Conservation (phyloP, 2,329 filamentous ascomycete species). For the Alternaria sp. region DNA sequence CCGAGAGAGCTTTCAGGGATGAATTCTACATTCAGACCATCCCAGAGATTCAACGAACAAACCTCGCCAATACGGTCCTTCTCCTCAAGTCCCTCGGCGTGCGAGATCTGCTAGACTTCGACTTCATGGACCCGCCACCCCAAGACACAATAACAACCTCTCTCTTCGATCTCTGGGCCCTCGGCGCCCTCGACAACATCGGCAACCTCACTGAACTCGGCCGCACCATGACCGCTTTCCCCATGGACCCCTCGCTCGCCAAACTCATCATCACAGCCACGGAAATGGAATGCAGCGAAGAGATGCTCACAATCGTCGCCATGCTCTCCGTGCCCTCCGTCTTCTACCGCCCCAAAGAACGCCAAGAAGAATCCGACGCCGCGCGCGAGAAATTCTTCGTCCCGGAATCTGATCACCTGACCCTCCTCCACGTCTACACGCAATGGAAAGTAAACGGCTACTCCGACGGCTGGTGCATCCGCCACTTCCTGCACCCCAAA, state of each 20-base stretch:
- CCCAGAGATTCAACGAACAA: constrained; percentile 95
- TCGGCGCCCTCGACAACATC: constrained; percentile 91
- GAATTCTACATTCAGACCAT: constrained; percentile 97
- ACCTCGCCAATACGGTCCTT: constrained; percentile 91
- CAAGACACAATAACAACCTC: constrained; percentile 98
- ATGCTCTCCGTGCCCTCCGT: constrained; percentile 98
- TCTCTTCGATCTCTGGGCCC: constrained; percentile 95
- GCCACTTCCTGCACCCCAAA: constrained; percentile 95
- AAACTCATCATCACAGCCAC: constrained; percentile 93
- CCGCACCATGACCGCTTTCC: constrained; percentile 93
- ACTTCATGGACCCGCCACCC: constrained; percentile 98
- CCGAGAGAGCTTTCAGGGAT: constrained; percentile 92
- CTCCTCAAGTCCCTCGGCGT: constrained; percentile 94
- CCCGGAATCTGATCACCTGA: constrained; percentile 94
- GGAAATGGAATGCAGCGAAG: constrained; percentile 91
- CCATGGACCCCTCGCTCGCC: constrained; percentile 95
- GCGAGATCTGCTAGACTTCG: constrained; percentile 91
- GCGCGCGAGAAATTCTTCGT: constrained; percentile 98
- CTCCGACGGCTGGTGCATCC: constrained; percentile 89
- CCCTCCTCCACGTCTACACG: constrained; percentile 91
- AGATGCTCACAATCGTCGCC: constrained; percentile 97
- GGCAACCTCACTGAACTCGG: constrained; percentile 89
- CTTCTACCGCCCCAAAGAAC: constrained; percentile 95
- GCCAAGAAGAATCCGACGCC: constrained; percentile 93
- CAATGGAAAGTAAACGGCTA: constrained; percentile 93